Base-by-base conservation (phyloP, 805 yeast species). In the Candida caryicola region DNA sequence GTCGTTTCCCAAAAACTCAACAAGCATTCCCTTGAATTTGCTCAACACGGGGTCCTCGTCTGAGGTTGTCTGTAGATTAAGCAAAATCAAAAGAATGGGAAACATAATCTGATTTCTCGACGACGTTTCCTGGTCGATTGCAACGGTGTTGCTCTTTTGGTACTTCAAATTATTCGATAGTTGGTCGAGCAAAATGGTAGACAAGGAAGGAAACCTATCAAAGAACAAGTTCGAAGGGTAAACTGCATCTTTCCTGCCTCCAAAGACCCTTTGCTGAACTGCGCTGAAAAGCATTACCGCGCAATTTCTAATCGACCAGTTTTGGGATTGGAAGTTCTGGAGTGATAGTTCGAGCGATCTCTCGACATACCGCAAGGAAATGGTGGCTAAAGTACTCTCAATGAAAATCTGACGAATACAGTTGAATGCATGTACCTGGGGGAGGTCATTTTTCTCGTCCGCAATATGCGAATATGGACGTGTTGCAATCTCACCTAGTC, bases 391-490 rank as follows among this genome's bases (percentile, higher is more conserved):
- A 16, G 74, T 65, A 0, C 90, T 71, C 41, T 90, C 97, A 16
- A 74, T 74, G 47, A 89, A 81, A 2, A 91, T 69, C 2, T 82
- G 82, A 45, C 77, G 79, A 40, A 93, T 76, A 55, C 95, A 83
- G 54, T 91, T 91, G 54, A 87, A 80, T 0, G 97, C 97, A 62
- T 91, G 95, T 0, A 91, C 96, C 54, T 90, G 97, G 0, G 98
- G 93, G 12, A 89, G 68, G 52, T 86, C 95, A 44, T 78, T 71
- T 40, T 75, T 81, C 21, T 70, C 72, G 29, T 71, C 80, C 9
- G 70, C 76, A 27, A 68, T 60, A 19, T 65, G 67, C 10, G 57
- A 60, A 3, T 75, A 66, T 0, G 83, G 80, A 5, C 55, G 40
- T 5, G 62, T 47, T 0, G 95, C 89, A 23, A 89, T 74, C 10